A percentile compares a stretch with the other conserved stretches of the same genome.
phyloP scores from a whole-genome alignment of 2,329 filamentous ascomycete genomes.

The Zarea fungicola region DNA sequence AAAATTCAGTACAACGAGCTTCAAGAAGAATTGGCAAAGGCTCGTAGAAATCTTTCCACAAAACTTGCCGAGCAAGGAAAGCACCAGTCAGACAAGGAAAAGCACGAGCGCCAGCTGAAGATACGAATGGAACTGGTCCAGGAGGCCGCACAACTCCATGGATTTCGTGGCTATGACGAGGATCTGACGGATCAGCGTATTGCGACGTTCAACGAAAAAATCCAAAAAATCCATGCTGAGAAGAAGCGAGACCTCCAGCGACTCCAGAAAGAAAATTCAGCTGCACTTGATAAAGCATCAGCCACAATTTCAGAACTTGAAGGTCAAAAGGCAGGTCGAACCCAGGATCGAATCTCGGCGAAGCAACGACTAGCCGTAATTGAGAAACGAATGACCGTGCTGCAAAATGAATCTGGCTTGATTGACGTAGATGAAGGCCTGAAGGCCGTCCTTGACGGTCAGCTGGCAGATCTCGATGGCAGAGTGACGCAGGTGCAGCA shows the following conservation, averaged over 20 bases:
- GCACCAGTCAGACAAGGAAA: conserved; percentile 79
- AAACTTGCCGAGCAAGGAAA: conserved; percentile 67
- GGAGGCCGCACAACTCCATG: conserved; percentile 69
- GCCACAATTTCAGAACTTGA: conserved; percentile 66
- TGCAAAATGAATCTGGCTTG: conserved; percentile 65
- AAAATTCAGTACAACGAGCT: conserved; percentile 62
- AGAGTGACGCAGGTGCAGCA: conserved; percentile 57
- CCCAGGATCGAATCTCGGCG: conserved; percentile 68
- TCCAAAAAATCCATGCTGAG: conserved; percentile 69
- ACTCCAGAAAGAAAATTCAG: conserved; percentile 65
- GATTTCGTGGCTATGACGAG: conserved; percentile 78
- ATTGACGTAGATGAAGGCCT: conserved; percentile 82
- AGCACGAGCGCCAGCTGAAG: conserved; percentile 74
- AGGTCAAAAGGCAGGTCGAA: conserved; percentile 64
- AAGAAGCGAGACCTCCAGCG: conserved; percentile 75
- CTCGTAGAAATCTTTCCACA: conserved; percentile 41
- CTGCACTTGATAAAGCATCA: conserved; percentile 71
- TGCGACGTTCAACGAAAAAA: conserved; percentile 68
- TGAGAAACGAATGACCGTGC: conserved; percentile 60
- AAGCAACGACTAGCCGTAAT: conserved; percentile 68
- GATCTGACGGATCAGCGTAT: conserved; percentile 71
- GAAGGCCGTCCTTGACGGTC: conserved; percentile 70
- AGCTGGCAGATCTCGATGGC: conserved; percentile 62
- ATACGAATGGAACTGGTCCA: conserved; percentile 69
- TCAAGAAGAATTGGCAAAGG: conserved; percentile 40